Evolutionary conservation across 2,329 filamentous ascomycete species (phyloP).

Genomic region (Alternaria triticina): DNA sequence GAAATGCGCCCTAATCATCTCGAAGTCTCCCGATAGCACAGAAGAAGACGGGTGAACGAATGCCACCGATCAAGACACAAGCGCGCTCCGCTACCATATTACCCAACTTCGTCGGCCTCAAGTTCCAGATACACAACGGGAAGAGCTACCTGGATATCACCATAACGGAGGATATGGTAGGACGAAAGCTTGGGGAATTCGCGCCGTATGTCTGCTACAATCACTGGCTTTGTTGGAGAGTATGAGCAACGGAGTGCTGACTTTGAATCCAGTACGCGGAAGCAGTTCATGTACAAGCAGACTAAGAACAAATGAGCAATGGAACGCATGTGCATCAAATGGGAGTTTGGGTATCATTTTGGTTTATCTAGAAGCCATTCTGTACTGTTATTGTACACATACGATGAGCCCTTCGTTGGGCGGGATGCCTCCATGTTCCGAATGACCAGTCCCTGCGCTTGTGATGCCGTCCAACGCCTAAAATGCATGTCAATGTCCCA

Average conservation of each 20-base stretch:
- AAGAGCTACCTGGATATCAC: slow-evolving; percentile 82
- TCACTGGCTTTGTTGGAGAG: background rate
- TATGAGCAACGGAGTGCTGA: slow-evolving; percentile 4
- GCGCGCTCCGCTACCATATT: slow-evolving; percentile 88
- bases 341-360: slow-evolving; percentile 48
- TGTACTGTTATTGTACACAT: slow-evolving; percentile 47
- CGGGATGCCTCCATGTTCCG: slow-evolving; percentile 15
- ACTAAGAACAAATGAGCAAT: slow-evolving; percentile 70
- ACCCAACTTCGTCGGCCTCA: slow-evolving; percentile 87
- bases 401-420: slow-evolving; percentile 24
- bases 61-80: slow-evolving; percentile 80
- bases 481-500: slow-evolving; percentile 23
- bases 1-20: slow-evolving; percentile 30
- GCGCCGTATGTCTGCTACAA: slow-evolving; percentile 67
- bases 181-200: slow-evolving; percentile 93
- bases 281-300: slow-evolving; percentile 71
- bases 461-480: slow-evolving; percentile 35
- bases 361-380: slow-evolving; percentile 29
- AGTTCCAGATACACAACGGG: slow-evolving; percentile 91
- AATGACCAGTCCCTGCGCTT: slow-evolving; percentile 22
- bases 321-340: slow-evolving; percentile 28
- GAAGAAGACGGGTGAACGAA: slow-evolving; percentile 66
- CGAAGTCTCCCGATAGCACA: slow-evolving; percentile 67
- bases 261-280: slow-evolving; percentile 63
- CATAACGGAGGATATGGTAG: slow-evolving; percentile 95